Evolutionary conservation across 306 rosid genomes (phyloP), one percentile per base, ranked within the genome.

Genomic region (Malus domestica): DNA sequence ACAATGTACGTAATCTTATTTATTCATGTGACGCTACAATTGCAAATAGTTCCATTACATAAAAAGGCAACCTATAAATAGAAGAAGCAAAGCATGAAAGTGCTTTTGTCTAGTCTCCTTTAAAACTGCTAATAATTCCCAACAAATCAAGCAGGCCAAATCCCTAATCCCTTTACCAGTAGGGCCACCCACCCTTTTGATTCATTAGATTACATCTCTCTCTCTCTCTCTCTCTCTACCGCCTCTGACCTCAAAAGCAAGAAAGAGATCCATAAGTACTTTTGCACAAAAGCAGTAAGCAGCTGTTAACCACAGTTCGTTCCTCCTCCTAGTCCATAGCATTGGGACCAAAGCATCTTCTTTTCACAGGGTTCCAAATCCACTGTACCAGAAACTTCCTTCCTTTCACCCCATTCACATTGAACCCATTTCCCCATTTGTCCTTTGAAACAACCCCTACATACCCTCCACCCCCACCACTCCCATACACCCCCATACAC

Each of bases 271-370:
- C 8, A n/a, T 33, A 13, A 22, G 33, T 54, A 72, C 8, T 38
- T 25, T 32, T 58, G 40, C 55, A 5, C 16, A 23, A 58, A 58
- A 38, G 58, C 42, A 14, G 5, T 71, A 13, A 14, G 38, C 55
- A 40, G 59, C 11, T n/a, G 14, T 73, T 10, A 5, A 19, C 25
- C 42, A 73, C 29, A 40, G 40, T 23, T 58, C 2, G 14, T 4
- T n/a, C 27, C 27, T 58, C 19, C 32, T 16, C 70, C 77, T 79
- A 86, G 68, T 86, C 84, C 18, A 73, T 49, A 6, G 90, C 90
- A 77, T 87, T 87, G 40, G 90, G 90, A 32, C 90, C 90, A 84
- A 84, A 84, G 55, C 90, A 87, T 69, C 88, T 87, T 70, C 61
- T 80, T 80, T 51, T 76, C 35, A 84, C 70, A 54, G 88, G 90